These are phyloP conservation scores for Cucurbita ficifolia DNA, from an alignment of 306 rosid genomes.

Conservation along the genomic window DNA sequence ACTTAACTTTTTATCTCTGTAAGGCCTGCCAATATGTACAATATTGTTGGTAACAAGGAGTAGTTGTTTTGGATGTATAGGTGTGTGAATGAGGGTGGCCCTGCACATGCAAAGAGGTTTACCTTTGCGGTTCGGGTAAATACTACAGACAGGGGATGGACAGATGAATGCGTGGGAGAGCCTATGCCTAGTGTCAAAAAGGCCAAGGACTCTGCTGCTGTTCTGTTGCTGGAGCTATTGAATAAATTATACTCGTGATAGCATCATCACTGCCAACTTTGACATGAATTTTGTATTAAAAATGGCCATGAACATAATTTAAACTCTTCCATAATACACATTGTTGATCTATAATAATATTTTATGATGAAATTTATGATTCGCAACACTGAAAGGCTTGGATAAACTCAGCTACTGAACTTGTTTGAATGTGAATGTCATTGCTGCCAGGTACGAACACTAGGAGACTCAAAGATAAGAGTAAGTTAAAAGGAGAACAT, in stretches of 20 bases:
- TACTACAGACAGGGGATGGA: constrained; percentile 80
- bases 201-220: constrained; percentile 95
- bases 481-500: too few relatives aligned
- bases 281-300: not conserved
- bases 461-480: too few relatives aligned
- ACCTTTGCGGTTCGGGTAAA: constrained; percentile 88
- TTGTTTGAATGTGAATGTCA: not conserved
- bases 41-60: not conserved
- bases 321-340: not conserved
- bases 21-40: not conserved
- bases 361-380: not conserved
- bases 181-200: constrained; percentile 99
- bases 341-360: not conserved
- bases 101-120: constrained; percentile 97
- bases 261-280: not conserved
- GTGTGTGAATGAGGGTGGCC: constrained; percentile 97
- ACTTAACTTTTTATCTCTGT: not conserved
- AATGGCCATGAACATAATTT: not conserved
- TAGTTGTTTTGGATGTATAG: constrained; percentile 19
- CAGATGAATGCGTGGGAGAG: constrained; percentile 90
- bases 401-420: not conserved
- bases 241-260: constrained; percentile 55
- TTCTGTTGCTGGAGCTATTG: constrained; percentile 75
- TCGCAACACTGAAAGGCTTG: not conserved
- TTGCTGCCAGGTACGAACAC: too few relatives aligned